Percentiles rank a stretch among this genome's conserved stretches.
Evolutionary conservation across 1,139 yeast species (phyloP).

Genomic region (Hanseniaspora sp.): DNA sequence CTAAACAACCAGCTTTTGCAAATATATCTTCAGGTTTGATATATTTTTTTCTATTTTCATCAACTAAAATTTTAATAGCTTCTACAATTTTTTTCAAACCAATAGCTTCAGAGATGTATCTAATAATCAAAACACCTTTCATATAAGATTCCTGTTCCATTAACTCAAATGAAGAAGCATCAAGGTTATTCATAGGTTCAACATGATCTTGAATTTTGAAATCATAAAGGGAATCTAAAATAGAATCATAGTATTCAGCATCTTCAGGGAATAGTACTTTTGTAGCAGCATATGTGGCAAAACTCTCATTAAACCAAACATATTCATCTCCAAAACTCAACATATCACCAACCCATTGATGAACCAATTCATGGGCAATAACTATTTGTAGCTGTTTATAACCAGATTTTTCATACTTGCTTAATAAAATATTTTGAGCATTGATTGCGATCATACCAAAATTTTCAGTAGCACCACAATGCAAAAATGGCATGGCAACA

Average conservation of each 20-base stretch:
- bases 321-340: constrained; percentile 58
- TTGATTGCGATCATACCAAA: constrained; percentile 58
- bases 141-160: constrained; percentile 50
- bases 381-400: constrained; percentile 40
- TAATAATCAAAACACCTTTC: constrained; percentile 51
- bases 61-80: constrained; percentile 35
- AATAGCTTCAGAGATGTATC: constrained; percentile 44
- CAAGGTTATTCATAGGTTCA: constrained; percentile 27
- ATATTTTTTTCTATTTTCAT: constrained; percentile 32
- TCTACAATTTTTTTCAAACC: constrained; percentile 32
- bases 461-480: constrained; percentile 73
- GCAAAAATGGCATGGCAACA: constrained; percentile 54
- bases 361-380: constrained; percentile 59
- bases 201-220: constrained; percentile 27
- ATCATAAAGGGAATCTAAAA: constrained; percentile 16
- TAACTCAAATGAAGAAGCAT: constrained; percentile 29
- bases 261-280: constrained; percentile 26
- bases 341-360: constrained; percentile 66
- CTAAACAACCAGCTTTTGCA: constrained; percentile 29
- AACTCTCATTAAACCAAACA: constrained; percentile 64
- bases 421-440: constrained; percentile 39
- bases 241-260: constrained; percentile 1
- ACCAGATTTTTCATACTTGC: constrained; percentile 19
- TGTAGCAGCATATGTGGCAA: constrained; percentile 60
- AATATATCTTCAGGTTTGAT: constrained; percentile 51